Conservation (phyloP, 371 early-diverging fungal genomes). For the Basidiobolus meristosporus region DNA sequence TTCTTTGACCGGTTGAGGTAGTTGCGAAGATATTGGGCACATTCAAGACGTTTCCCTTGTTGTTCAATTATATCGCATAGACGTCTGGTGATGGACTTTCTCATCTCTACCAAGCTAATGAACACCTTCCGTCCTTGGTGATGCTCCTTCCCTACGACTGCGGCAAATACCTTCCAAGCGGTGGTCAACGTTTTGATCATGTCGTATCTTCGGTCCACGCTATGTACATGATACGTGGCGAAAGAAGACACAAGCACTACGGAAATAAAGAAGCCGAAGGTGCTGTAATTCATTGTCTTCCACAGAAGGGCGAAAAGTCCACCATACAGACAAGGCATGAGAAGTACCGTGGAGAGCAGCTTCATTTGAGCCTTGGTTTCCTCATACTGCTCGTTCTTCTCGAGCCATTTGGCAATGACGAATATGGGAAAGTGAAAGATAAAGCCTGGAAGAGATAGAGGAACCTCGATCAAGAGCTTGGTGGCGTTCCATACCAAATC, state of each 20-base stretch:
- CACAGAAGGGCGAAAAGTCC: conserved; percentile 12
- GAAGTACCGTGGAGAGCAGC: conserved; percentile 12
- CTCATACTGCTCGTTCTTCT: conserved; percentile 20
- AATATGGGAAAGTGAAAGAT: conserved; percentile 29
- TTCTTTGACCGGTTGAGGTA: no score
- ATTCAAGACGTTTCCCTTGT: no score
- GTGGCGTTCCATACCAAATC: conserved; percentile 14
- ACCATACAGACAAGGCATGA: conserved; percentile 16
- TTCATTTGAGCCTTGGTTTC: conserved; percentile 31
- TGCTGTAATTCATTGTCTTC: conserved; percentile 10
- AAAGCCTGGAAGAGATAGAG: conserved; percentile 28
- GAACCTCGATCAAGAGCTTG: conserved; percentile 17
- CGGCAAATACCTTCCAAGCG: conserved; percentile 21
- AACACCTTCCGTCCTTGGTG: conserved; percentile 9
- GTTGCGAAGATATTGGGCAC: no score
- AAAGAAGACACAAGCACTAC: conserved; percentile 15
- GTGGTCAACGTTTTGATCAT: conserved; percentile 18
- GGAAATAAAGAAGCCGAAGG: conserved; percentile 10
- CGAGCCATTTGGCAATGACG: conserved; percentile 15
- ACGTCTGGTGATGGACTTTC: no score
- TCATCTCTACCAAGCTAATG: no score
- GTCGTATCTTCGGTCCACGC: conserved; percentile 24
- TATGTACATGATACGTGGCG: conserved; percentile 22
- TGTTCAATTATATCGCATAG: no score
- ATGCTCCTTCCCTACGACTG: conserved; percentile 19